Base-by-base conservation (phyloP, 2,329 filamentous ascomycete genomes). In the Hypomyces perniciosus region DNA sequence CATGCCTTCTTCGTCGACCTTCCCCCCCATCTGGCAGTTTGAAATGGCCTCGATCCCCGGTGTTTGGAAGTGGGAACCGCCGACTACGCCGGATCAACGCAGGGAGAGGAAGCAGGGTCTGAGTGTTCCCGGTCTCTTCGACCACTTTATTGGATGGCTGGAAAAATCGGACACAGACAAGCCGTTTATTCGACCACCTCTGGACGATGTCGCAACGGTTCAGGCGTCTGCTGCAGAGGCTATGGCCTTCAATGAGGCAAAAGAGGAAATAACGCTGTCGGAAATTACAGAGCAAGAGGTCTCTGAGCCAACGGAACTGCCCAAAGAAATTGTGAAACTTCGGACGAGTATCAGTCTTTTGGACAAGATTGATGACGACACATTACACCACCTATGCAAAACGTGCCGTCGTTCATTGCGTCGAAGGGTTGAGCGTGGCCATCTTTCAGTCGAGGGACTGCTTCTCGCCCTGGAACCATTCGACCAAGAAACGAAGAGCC, bases 1-100 rank as follows among this genome's bases (percentile, higher is more conserved):
- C 52, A 66, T 75, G 49, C 69, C 74, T 28, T 61, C 68, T 7
- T 62, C 71, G 26, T 59, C 61, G 4, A 58, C 66, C 6, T 66
- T 65, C 13, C 62, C 69, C 12, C 68, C 72, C 2, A 61, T 68
- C 6, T 81, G 78, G 79, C 69, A 71, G 0, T 68, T 79, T 42
- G 67, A 72, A 9, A 66, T 71, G 27, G 63, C 72, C 1, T 62
- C 71, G 5, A 71, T 75, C 46, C 61, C 77, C 37, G 72, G 69
- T 4, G 64, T 72, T 48, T 79, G 76, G 76, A 67, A 69, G 43
- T 83, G 79, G 79, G 64, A 73, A 35, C 68, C 78, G 7, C 79
- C 79, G 7, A 71, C 63, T 9, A 52, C 64, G 3, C 55, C 63
- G 8, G 58, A 62, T 46, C 51, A 60, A 6, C 62, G 62, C 4